Evolutionary conservation across 2,329 filamentous ascomycete species (phyloP).

Genomic region (Aspergillus brasiliensis): DNA sequence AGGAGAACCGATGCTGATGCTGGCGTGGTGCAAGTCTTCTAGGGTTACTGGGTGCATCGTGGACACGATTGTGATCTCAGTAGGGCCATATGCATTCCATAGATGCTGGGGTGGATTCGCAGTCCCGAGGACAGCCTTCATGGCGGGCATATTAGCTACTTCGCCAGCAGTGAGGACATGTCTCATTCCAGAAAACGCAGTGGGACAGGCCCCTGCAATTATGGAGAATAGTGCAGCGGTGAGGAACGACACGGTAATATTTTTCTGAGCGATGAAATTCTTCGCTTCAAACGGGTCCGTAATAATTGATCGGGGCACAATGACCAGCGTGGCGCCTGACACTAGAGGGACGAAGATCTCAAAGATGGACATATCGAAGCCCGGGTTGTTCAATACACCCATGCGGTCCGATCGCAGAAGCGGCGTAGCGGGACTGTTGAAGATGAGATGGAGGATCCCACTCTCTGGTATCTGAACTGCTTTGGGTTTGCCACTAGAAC

Average conservation of each 20-base stretch:
- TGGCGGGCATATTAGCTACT: constrained; percentile 8
- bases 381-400: constrained; percentile 17
- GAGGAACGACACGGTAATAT: constrained; percentile 10
- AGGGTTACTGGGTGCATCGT: constrained; percentile 6
- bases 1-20: constrained; percentile 14
- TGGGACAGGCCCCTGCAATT: constrained; percentile 10
- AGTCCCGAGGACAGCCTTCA: constrained; percentile 12
- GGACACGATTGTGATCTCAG: constrained; percentile 16
- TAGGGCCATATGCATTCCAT: constrained; percentile 22
- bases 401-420: constrained; percentile 17
- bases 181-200: constrained; percentile 7
- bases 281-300: constrained; percentile 15
- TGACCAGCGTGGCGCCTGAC: constrained; percentile 15
- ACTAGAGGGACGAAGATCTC: constrained; percentile 15
- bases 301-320: constrained; percentile 7
- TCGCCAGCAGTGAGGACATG: constrained; percentile 16
- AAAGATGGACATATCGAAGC: constrained; percentile 19
- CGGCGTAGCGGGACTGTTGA: constrained; percentile 4
- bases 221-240: constrained; percentile 12
- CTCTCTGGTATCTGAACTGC: constrained; percentile 72
- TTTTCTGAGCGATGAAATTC: constrained; percentile 5
- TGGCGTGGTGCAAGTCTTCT: constrained; percentile 7
- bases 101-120: constrained; percentile 12
- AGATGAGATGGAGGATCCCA: constrained; percentile 14
- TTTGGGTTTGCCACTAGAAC: constrained; percentile 71